Conservation (phyloP, 2,329 filamentous ascomycete genomes). For the Bisporella sp. region DNA sequence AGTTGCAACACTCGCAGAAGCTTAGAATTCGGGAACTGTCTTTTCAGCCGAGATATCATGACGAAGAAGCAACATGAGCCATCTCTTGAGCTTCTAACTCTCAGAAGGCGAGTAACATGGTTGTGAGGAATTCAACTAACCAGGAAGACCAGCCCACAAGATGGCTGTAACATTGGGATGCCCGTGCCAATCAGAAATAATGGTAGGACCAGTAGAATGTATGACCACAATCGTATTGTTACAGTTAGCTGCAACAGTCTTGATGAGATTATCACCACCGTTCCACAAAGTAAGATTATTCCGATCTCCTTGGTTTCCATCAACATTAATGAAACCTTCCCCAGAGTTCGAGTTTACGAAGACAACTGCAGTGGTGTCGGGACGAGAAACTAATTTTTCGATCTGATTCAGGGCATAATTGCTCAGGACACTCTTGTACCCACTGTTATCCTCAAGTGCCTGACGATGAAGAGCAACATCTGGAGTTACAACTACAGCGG, state of each 20-base stretch:
- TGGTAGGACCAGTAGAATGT: constrained; percentile 75
- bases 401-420: constrained; percentile 64
- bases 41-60: no score
- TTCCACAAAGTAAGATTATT: constrained; percentile 91
- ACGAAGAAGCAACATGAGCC: no score
- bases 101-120: no score
- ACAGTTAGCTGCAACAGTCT: constrained; percentile 69
- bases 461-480: constrained; percentile 62
- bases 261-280: constrained; percentile 71
- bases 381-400: constrained; percentile 50
- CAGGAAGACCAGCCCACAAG: constrained; percentile 73
- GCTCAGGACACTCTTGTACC: constrained; percentile 49
- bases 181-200: constrained; percentile 68
- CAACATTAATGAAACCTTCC: constrained; percentile 79
- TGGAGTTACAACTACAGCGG: constrained; percentile 53
- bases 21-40: no score
- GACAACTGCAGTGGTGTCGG: constrained; percentile 68
- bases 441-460: constrained; percentile 51
- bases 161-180: constrained; percentile 78
- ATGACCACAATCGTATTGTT: constrained; percentile 90
- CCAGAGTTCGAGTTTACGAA: constrained; percentile 86
- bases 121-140: constrained; percentile 25
- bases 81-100: no score
- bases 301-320: constrained; percentile 79
- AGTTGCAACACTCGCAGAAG: no score